Evolutionary conservation across 2,329 filamentous ascomycete genomes (phyloP), one percentile per base, ranked within the genome.

Genomic region (Periconia digitata): DNA sequence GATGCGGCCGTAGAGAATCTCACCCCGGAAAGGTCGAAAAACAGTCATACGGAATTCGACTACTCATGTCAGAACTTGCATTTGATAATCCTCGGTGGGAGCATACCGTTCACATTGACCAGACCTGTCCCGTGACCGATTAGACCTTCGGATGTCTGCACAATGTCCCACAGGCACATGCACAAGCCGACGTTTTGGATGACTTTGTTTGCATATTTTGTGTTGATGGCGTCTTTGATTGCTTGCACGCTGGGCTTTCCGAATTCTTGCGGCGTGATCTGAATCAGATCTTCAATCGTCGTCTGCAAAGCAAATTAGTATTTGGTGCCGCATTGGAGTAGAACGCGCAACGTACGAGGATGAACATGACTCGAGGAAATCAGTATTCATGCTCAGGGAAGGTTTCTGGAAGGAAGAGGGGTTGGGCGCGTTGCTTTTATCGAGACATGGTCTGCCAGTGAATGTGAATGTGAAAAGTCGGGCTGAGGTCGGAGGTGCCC

Each of bases 121-220:
- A 92, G 82, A 18, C 94, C 94, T 16, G 87, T 91, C 22, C 92
- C 92, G 71, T 96, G 90, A 22, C 92, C 92, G 58, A 99, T 96
- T 21, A 96, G 77, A 23, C 94, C 94, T 71, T 99, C 94, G 0
- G 92, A 96, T 0, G 90, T 85, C 74, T 88, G 89, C 6, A 95
- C 76, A 12, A 99, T 78, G 67, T 97, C 94, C 75, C 94, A 96
- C 62, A 99, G 84, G 67, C 89, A 92, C 59, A 99, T 87, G 66
- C 91, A 96, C 3, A 99, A 85, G 10, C 94, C 94, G 50, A 97
- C 86, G 66, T 94, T 94, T 69, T 96, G 92, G 53, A 99, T 90
- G 91, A 90, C 87, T 74, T 92, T 94, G 75, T 99, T 96, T 50
- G 92, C 85, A 72, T 96, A 99, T 74, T 99, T 99, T 55, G 85